Percentiles rank a stretch among this genome's conserved stretches.
These are phyloP conservation scores for Pseudocercospora vitis DNA, from an alignment of 2,329 filamentous ascomycete species.

Conservation along the genomic window DNA sequence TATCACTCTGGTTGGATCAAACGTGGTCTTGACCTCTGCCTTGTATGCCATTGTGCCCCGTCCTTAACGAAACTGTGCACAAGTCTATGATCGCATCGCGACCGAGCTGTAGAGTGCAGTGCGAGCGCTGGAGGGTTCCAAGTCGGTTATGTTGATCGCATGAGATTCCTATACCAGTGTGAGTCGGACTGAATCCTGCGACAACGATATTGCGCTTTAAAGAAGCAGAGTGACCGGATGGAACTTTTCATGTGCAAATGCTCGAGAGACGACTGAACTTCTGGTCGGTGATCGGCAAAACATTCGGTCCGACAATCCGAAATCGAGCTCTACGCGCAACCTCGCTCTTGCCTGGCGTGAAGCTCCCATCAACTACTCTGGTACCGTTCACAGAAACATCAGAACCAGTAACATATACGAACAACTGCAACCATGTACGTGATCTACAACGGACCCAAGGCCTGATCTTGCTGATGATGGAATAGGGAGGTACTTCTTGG, in stretches of 20 bases:
- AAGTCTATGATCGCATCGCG: not conserved
- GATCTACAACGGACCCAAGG: no score
- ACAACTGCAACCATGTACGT: constrained; percentile 26
- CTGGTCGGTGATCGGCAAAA: not conserved
- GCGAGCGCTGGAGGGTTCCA: not conserved
- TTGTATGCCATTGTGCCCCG: constrained; percentile 52
- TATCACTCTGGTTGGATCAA: constrained; percentile 78
- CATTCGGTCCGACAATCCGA: not conserved
- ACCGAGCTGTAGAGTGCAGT: not conserved
- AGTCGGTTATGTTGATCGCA: no score
- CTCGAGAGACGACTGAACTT: not conserved
- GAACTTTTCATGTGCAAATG: constrained; percentile 16
- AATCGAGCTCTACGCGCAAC: constrained; percentile 3
- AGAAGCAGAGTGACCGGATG: not conserved
- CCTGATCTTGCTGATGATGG: constrained; percentile 15
- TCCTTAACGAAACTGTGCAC: not conserved
- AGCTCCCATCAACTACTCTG: constrained; percentile 8
- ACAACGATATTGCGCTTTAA: no score
- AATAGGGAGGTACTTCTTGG: constrained; percentile 93
- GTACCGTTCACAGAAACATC: constrained; percentile 17
- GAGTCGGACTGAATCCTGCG: no score
- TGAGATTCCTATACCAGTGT: no score
- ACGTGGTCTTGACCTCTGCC: constrained; percentile 74
- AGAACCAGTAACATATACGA: constrained; percentile 5
- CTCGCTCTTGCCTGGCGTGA: constrained; percentile 3